Conservation (phyloP, 768 basidiomycete genomes). For the Tylopilus vinaceipallidus region DNA sequence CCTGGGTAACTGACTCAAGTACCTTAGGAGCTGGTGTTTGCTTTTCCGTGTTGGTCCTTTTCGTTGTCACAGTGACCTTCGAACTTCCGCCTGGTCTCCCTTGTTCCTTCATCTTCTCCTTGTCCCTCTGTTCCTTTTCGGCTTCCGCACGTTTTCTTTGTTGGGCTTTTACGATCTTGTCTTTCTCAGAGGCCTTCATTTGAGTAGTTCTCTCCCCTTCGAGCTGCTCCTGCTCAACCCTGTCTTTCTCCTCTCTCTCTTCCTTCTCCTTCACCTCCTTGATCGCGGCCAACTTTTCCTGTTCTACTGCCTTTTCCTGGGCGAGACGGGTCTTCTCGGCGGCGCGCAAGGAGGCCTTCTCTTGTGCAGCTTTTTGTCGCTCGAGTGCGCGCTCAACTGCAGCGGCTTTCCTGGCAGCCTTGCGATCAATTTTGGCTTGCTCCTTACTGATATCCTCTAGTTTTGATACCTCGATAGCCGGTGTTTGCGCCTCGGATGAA, state of each 20-base stretch:
- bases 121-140: constrained; percentile 31
- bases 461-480: constrained; percentile 22
- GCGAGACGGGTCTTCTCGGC: constrained; percentile 54
- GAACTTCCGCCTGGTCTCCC: constrained; percentile 22
- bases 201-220: constrained; percentile 36
- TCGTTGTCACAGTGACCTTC: constrained; percentile 20
- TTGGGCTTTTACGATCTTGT: constrained; percentile 34
- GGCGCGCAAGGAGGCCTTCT: constrained; percentile 51
- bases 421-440: constrained; percentile 58
- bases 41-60: constrained; percentile 22
- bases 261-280: constrained; percentile 40
- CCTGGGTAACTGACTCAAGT: constrained; percentile 49
- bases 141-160: constrained; percentile 28
- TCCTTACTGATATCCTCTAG: constrained; percentile 39
- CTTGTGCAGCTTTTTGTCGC: constrained; percentile 53
- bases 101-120: constrained; percentile 30
- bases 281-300: constrained; percentile 42
- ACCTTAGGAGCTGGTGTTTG: constrained; percentile 15
- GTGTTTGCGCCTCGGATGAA: constrained; percentile 24
- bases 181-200: constrained; percentile 36
- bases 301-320: constrained; percentile 54
- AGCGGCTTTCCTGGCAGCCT: constrained; percentile 62
- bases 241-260: constrained; percentile 35
- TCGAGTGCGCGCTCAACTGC: constrained; percentile 63
- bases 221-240: constrained; percentile 37